Evolutionary conservation across 2,329 filamentous ascomycete species (phyloP), one percentile per base, ranked within the genome.

Genomic region (Trichoderma guizhouense): DNA sequence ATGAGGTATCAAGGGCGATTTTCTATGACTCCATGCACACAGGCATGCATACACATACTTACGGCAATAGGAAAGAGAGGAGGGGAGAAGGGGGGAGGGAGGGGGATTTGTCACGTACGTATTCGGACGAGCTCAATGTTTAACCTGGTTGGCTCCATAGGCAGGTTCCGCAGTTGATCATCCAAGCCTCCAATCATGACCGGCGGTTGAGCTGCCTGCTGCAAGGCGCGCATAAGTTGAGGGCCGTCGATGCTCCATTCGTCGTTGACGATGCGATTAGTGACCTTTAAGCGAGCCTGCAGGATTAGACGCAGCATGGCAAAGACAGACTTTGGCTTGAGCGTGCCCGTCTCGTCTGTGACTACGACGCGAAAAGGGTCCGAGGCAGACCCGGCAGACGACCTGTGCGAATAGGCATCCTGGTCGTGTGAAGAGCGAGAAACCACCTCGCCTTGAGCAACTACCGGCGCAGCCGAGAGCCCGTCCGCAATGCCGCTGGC

Each of bases 71-170:
- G 34, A 43, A 66, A 66, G 15, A 15, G 32, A 55, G 32, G 32
- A 26, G 43, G n/a, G 21, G 24, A 30, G 30, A 28, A 28, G 18
- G 32, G 39, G 36, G 28, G 28, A 15, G 39, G 14, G n/a, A 47
- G 18, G 43, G 18, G 51, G 5, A 12, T 24, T 60, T 39, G 43
- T 43, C 55, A 72, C 82, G 74, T 80, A 87, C 85, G 86, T 30
- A 83, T 82, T 63, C 83, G 80, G 21, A 86, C 79, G n/a, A 88
- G 80, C 69, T 87, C 85, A 43, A 82, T 81, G 68, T 86, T 84
- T 63, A 84, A 78, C 63, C 79, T 79, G 18, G 83, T 84, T 11
- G 81, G 80, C 4, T 77, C 79, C 76, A 84, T 82, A 5, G 84
- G 83, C 21, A 86, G 75, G 30, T 81, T 80, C 9, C 81, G 76